phyloP scores from a whole-genome alignment of 2,329 filamentous ascomycete genomes.

The Scedosporium apiospermum region DNA sequence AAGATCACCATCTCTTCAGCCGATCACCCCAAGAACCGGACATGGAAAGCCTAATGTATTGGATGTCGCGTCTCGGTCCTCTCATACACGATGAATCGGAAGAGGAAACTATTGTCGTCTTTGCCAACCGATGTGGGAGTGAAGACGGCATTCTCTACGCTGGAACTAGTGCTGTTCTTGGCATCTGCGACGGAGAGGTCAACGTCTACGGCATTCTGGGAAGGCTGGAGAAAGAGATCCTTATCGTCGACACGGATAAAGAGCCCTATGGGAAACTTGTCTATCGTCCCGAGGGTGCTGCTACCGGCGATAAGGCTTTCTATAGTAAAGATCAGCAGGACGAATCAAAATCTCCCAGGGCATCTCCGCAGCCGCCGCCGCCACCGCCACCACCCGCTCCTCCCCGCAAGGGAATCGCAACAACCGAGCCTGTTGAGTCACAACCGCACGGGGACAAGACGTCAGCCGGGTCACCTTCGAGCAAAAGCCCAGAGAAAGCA shows the following conservation, averaged over 20 bases:
- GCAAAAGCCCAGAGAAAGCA: not conserved
- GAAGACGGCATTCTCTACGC: constrained; percentile 61
- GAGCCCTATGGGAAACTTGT: constrained; percentile 36
- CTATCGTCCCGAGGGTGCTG: constrained; percentile 15
- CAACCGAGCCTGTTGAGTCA: no score
- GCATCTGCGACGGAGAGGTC: constrained; percentile 55
- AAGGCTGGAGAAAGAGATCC: constrained; percentile 54
- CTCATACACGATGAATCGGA: constrained; percentile 39
- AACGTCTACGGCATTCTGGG: constrained; percentile 61
- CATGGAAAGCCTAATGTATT: constrained; percentile 64
- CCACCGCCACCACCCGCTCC: not conserved
- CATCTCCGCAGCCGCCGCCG: not conserved
- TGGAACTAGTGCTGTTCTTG: constrained; percentile 63
- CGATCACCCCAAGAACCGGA: constrained; percentile 51
- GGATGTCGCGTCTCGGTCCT: constrained; percentile 64
- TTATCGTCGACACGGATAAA: constrained; percentile 54
- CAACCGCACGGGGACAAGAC: not conserved
- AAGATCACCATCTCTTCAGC: constrained; percentile 34
- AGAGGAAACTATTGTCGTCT: constrained; percentile 58
- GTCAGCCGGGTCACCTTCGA: not conserved
- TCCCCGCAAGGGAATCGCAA: no score
- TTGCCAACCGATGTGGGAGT: constrained; percentile 60
- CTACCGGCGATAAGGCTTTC: not conserved
- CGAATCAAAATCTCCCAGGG: no score
- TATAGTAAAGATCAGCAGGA: not conserved